These are phyloP conservation scores for Ophiobolus disseminans DNA, from an alignment of 2,329 filamentous ascomycete species.

Conservation along the genomic window DNA sequence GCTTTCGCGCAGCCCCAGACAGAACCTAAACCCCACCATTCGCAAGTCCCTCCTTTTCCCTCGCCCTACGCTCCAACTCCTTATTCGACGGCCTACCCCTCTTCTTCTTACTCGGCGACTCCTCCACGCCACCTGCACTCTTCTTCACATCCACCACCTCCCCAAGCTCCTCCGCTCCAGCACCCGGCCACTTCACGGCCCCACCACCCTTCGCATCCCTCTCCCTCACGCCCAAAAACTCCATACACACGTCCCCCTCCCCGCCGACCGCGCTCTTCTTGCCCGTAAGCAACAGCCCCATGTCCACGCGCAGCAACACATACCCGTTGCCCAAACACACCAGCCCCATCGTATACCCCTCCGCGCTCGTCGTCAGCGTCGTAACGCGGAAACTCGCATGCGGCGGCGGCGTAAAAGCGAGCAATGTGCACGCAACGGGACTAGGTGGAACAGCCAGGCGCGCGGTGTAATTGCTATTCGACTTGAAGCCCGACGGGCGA, in stretches of 20 bases:
- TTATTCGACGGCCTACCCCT: background rate
- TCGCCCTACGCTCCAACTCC: background rate
- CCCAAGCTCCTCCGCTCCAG: conserved; percentile 16
- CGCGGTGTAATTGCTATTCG: conserved; percentile 27
- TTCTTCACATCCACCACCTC: conserved; percentile 24
- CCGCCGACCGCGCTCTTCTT: conserved; percentile 13
- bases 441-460: conserved; percentile 37
- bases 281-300: conserved; percentile 36
- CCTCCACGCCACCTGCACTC: background rate
- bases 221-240: conserved; percentile 30
- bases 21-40: no score
- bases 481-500: conserved; percentile 21
- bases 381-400: conserved; percentile 37
- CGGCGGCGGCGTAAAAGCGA: conserved; percentile 28
- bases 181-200: conserved; percentile 4
- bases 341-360: conserved; percentile 35
- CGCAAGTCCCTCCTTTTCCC: no score
- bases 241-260: conserved; percentile 13
- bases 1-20: no score
- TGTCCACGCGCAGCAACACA: conserved; percentile 31
- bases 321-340: conserved; percentile 42
- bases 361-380: conserved; percentile 24
- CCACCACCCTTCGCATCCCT: conserved; percentile 3
- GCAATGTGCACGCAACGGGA: conserved; percentile 27
- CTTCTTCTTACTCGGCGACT: conserved; percentile 1